A percentile compares a stretch with the other conserved stretches of the same genome.
phyloP scores from a whole-genome alignment of 768 basidiomycete species.

The Roridomyces roridus region DNA sequence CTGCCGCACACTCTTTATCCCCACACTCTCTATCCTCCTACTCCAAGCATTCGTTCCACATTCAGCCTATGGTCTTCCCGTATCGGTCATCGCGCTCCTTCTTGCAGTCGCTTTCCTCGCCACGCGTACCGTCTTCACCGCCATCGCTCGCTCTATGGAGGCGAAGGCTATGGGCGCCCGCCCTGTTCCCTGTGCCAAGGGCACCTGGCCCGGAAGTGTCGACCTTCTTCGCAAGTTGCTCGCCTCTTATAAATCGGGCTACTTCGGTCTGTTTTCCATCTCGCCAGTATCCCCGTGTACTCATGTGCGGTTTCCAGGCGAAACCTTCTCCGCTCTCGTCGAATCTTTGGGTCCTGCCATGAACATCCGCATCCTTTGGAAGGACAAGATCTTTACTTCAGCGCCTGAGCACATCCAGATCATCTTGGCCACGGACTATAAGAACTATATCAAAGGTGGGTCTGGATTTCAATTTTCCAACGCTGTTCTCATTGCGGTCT shows the following conservation, averaged over 20 bases:
- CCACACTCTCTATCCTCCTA: constrained; percentile 20
- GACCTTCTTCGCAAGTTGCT: constrained; percentile 36
- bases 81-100: constrained; percentile 15
- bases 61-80: constrained; percentile 4
- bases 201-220: constrained; percentile 38
- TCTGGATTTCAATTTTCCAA: background rate
- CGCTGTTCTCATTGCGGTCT: background rate
- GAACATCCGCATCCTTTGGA: background rate
- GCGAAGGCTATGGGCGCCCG: constrained; percentile 34
- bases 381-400: constrained; percentile 8
- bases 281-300: too few relatives aligned
- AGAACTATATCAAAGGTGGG: constrained; percentile 35
- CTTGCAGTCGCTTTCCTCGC: background rate
- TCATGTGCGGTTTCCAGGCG: constrained; percentile 25
- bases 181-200: constrained; percentile 35
- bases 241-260: constrained; percentile 32
- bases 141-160: constrained; percentile 17
- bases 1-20: constrained; percentile 19
- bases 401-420: constrained; percentile 16
- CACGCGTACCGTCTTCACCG: background rate
- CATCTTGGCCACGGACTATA: background rate
- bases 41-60: constrained; percentile 21
- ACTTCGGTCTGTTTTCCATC: constrained; percentile 36
- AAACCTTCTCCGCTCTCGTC: constrained; percentile 28
- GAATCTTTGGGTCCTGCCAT: constrained; percentile 24